Percentiles rank a stretch among this genome's conserved stretches.
Conservation (phyloP, 2,329 filamentous ascomycete species). For the Cryphonectria parasitica region DNA sequence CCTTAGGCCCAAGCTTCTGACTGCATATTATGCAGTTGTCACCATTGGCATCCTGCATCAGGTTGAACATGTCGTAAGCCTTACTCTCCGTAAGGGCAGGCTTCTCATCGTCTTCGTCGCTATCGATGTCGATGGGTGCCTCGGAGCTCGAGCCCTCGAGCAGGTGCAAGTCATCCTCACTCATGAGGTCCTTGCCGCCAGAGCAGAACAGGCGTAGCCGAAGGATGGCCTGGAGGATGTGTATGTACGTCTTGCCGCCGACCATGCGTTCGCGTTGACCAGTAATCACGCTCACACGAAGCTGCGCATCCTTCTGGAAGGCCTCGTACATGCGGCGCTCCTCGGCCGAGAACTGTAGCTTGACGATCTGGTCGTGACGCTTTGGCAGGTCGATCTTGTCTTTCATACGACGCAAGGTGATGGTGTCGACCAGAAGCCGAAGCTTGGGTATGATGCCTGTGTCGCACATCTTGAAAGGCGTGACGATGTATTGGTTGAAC, state of each 20-base stretch:
- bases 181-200: conserved; percentile 89
- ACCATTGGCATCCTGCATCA: conserved; percentile 81
- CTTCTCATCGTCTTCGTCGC: conserved; percentile 67
- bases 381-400: conserved; percentile 84
- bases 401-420: conserved; percentile 89
- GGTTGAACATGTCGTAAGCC: conserved; percentile 82
- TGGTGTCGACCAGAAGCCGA: conserved; percentile 88
- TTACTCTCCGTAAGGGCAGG: conserved; percentile 67
- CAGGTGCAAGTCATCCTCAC: conserved; percentile 77
- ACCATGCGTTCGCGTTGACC: conserved; percentile 67
- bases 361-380: conserved; percentile 72
- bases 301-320: conserved; percentile 80
- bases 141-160: conserved; percentile 82
- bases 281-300: conserved; percentile 77
- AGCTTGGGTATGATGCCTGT: conserved; percentile 83
- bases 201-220: conserved; percentile 89
- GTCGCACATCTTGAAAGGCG: conserved; percentile 86
- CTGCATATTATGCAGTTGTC: conserved; percentile 75
- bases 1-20: conserved; percentile 62
- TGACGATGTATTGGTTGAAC: conserved; percentile 80
- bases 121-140: conserved; percentile 87
- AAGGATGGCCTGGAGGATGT: conserved; percentile 89
- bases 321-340: conserved; percentile 82
- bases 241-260: conserved; percentile 87
- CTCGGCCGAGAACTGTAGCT: conserved; percentile 73